Evolutionary conservation across 305 asterid genomes (phyloP), one percentile per base, ranked within the genome.

Genomic region (Fraxinus ornus): DNA sequence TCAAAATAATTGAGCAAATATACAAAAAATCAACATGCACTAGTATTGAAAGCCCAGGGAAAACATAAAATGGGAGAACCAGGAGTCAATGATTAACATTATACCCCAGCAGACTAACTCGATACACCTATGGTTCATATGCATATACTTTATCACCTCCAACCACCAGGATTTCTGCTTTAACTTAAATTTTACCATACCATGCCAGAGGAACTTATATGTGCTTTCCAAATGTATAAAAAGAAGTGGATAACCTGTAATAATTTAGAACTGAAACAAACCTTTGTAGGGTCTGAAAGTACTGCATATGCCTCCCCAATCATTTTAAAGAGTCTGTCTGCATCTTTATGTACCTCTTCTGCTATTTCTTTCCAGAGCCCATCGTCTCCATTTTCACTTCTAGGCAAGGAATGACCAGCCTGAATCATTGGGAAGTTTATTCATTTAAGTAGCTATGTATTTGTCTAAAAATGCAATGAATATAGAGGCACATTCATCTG

Each of bases 301-400:
- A 94, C 91, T n/a, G 97, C 97, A 90, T 95, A 92, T 83, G 99
- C 99, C 90, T 94, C 98, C 80, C 97, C 98, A 78, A 95, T 93
- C 93, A 94, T 94, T 89, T 94, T 95, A 84, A 94, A 94, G 80
- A 95, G 97, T 84, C 91, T 90, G 75, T 93, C 97, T 74, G 98
- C 97, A 84, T 95, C 98, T 90, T 88, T 95, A 78, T 89, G 91
- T 75, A 93, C 94, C 85, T 90, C 97, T 83, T 86, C 93, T 82
- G 92, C 92, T 89, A 94, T 91, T 91, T 93, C 94, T 85, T 88
- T 95, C 99, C 98, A 95, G 22, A 89, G 88, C 52, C 88, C 89
- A 83, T 93, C 95, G 86, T 93, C 98, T 35, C 87, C 85, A 86
- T 92, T 89, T 83, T 95, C 99, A 86, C 80, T 92, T 91, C 94